phyloP scores from a whole-genome alignment of 2,329 filamentous ascomycete genomes.

The Microsporum ferrugineum region DNA sequence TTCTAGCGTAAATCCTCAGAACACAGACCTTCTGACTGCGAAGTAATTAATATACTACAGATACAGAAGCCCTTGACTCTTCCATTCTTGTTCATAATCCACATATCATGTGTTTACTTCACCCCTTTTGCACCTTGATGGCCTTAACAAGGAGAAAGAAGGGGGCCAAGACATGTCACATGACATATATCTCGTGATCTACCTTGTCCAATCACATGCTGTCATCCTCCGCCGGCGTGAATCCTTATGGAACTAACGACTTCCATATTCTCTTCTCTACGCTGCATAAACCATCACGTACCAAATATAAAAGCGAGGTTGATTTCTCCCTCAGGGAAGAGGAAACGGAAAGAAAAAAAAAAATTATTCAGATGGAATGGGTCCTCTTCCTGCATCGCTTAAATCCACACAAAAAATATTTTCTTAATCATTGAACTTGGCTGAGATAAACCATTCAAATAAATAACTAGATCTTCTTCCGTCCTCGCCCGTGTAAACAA shows the following conservation, averaged over 20 bases:
- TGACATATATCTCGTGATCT: background rate
- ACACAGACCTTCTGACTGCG: background rate
- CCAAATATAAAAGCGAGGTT: slow-evolving; percentile 8
- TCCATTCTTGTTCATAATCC: background rate
- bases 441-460: background rate
- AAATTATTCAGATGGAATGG: slow-evolving; percentile 6
- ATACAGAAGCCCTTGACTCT: background rate
- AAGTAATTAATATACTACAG: background rate
- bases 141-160: too few relatives aligned
- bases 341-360: slow-evolving; percentile 5
- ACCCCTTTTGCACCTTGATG: background rate
- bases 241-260: background rate
- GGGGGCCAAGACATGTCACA: background rate
- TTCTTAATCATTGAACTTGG: background rate
- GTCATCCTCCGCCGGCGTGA: background rate
- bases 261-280: slow-evolving; percentile 31
- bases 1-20: background rate
- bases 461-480: background rate
- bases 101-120: background rate
- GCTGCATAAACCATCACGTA: slow-evolving; percentile 35
- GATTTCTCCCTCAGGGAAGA: slow-evolving; percentile 13
- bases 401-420: background rate
- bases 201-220: background rate
- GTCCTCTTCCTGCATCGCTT: slow-evolving; percentile 1
- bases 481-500: background rate